Conservation (phyloP, 2,329 filamentous ascomycete species). For the Paraphoma sp. region DNA sequence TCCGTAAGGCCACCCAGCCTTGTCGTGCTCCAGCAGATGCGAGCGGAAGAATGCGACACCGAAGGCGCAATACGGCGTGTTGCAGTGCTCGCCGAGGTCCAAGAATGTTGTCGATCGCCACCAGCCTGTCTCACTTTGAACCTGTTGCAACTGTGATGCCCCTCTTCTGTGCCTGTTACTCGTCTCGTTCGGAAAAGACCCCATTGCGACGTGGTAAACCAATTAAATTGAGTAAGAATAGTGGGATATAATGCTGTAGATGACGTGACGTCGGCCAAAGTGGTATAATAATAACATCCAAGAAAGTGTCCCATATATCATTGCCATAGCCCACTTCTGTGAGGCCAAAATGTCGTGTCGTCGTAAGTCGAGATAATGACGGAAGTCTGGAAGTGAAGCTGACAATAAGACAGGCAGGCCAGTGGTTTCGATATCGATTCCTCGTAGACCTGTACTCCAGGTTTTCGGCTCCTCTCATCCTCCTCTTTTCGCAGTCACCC, state of each 20-base stretch:
- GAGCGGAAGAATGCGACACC: neutral
- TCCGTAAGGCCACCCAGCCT: neutral
- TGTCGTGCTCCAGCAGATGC: neutral
- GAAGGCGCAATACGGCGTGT: conserved; percentile 4
- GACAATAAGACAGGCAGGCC: conserved; percentile 1
- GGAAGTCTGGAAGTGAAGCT: neutral
- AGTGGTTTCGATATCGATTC: too few species aligned
- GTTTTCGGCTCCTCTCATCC: neutral
- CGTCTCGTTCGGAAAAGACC: neutral
- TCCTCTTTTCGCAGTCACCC: too few species aligned
- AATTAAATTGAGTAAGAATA: conserved; percentile 15
- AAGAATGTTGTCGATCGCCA: neutral
- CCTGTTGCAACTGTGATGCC: neutral
- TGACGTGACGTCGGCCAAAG: conserved; percentile 18
- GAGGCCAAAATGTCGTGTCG: conserved; percentile 12
- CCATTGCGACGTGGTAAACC: conserved; percentile 6
- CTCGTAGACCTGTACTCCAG: neutral
- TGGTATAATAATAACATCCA: conserved; percentile 22
- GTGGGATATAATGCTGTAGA: conserved; percentile 29
- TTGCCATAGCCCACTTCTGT: conserved; percentile 2
- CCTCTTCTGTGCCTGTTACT: neutral
- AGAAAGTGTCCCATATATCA: conserved; percentile 10
- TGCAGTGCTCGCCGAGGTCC: neutral
- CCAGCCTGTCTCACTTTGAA: neutral
- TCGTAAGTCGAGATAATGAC: conserved; percentile 19